phyloP scores from a whole-genome alignment of 2,329 filamentous ascomycete species.

The Zymoseptoria ardabiliae region DNA sequence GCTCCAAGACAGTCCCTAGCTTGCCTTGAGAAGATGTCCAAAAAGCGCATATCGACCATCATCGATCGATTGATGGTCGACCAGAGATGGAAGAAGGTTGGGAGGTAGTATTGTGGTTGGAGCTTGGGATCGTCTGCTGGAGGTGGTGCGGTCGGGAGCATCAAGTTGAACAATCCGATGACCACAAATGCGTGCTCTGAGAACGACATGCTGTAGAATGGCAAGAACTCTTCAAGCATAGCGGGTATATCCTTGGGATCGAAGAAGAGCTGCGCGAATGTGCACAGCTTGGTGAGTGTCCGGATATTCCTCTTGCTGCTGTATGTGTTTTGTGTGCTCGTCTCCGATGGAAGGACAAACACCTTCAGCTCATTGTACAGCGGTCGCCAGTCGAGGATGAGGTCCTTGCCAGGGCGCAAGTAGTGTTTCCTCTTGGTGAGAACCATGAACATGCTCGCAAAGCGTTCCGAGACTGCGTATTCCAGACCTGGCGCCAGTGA shows the following conservation, averaged over 20 bases:
- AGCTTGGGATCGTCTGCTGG: slow-evolving; percentile 65
- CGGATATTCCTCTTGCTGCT: slow-evolving; percentile 56
- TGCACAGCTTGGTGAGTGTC: slow-evolving; percentile 79
- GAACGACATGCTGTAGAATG: slow-evolving; percentile 83
- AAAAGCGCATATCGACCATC: slow-evolving; percentile 74
- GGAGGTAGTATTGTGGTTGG: slow-evolving; percentile 81
- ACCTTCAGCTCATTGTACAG: slow-evolving; percentile 89
- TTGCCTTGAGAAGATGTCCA: slow-evolving; percentile 83
- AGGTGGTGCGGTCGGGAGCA: slow-evolving; percentile 77
- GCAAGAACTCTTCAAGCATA: slow-evolving; percentile 50
- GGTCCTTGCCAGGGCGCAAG: slow-evolving; percentile 78
- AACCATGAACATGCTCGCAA: slow-evolving; percentile 92
- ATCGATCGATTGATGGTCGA: slow-evolving; percentile 86
- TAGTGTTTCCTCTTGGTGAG: slow-evolving; percentile 98
- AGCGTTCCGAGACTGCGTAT: slow-evolving; percentile 72
- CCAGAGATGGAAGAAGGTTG: slow-evolving; percentile 95
- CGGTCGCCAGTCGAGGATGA: slow-evolving; percentile 88
- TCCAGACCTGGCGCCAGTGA: slow-evolving; percentile 85
- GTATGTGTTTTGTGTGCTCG: slow-evolving; percentile 52
- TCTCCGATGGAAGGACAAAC: slow-evolving; percentile 80
- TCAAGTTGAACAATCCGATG: slow-evolving; percentile 74
- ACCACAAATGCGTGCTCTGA: slow-evolving; percentile 88
- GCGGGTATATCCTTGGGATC: slow-evolving; percentile 77
- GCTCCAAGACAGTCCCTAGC: slow-evolving; percentile 75
- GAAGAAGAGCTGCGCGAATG: slow-evolving; percentile 86